These are phyloP conservation scores for Hamamelis virginiana DNA, from an alignment of 164 flowering plant genomes.

Conservation along the genomic window DNA sequence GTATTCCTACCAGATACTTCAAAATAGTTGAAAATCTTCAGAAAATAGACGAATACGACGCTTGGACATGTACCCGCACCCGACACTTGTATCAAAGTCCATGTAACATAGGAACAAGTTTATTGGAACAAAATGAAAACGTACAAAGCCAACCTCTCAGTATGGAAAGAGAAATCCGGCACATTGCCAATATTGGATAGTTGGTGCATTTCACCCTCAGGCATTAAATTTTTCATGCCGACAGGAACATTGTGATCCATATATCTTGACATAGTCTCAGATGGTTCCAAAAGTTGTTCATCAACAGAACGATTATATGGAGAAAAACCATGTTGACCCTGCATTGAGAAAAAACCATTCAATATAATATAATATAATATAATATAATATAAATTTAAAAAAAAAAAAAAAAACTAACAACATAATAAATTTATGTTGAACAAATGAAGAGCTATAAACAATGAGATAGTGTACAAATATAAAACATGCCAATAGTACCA, in stretches of 20 bases:
- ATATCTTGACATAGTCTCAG: conserved; percentile 31
- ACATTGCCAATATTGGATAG: conserved; percentile 12
- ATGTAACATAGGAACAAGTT: background rate
- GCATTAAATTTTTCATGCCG: conserved; percentile 20
- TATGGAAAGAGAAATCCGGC: conserved; percentile 16
- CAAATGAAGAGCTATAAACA: background rate
- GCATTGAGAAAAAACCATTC: conserved; percentile 17
- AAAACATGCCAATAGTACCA: conserved; percentile 41
- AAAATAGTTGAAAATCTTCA: no score
- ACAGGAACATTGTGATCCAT: conserved; percentile 21
- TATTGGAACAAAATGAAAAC: background rate
- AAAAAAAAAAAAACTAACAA: no score
- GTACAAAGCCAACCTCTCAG: conserved; percentile 27
- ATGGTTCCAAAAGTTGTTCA: conserved; percentile 30
- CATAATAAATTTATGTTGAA: background rate
- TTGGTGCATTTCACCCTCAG: conserved; percentile 23
- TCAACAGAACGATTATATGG: conserved; percentile 20
- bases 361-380: background rate
- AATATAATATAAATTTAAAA: background rate
- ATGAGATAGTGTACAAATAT: conserved; percentile 8
- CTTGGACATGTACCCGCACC: no score
- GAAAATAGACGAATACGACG: no score
- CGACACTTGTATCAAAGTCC: no score
- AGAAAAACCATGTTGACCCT: conserved; percentile 38
- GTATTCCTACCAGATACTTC: no score